These are phyloP conservation scores for Neurospora sp. DNA, from an alignment of 495 filamentous ascomycete genomes.

Conservation along the genomic window DNA sequence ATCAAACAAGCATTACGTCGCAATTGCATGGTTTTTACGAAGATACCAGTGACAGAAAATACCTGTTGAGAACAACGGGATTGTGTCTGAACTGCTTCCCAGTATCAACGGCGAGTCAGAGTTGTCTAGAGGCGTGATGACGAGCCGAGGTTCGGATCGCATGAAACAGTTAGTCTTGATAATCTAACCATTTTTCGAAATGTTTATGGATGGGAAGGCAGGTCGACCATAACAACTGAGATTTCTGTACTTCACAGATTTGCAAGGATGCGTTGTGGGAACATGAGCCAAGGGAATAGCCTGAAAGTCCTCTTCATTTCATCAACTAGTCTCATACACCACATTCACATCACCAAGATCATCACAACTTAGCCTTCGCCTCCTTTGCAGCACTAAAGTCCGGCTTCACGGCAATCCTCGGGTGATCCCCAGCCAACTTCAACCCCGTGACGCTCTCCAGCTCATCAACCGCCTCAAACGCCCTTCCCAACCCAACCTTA, in stretches of 20 bases:
- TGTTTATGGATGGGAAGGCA: background rate
- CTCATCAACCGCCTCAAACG: slow-evolving; percentile 56
- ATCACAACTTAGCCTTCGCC: slow-evolving; percentile 29
- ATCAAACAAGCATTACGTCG: too few species aligned
- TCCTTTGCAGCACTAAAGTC: slow-evolving; percentile 13
- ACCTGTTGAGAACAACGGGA: too few species aligned
- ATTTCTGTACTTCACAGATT: background rate
- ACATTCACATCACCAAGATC: background rate
- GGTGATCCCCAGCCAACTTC: slow-evolving; percentile 33
- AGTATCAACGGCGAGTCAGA: too few species aligned
- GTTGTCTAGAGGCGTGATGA: too few species aligned
- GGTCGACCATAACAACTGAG: background rate
- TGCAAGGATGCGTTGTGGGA: background rate
- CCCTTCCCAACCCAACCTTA: slow-evolving; percentile 69
- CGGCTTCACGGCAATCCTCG: slow-evolving; percentile 31
- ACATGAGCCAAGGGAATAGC: background rate
- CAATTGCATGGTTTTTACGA: too few species aligned
- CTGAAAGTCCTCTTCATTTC: background rate
- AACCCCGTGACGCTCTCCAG: slow-evolving; percentile 42
- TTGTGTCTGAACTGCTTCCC: too few species aligned
- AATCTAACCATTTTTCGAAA: background rate
- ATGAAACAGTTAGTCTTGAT: too few species aligned
- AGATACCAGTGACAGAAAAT: too few species aligned
- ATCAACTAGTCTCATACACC: background rate
- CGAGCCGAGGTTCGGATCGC: too few species aligned